Evolutionary conservation across 306 rosid species (phyloP).

Genomic region (Cicer bijugum): DNA sequence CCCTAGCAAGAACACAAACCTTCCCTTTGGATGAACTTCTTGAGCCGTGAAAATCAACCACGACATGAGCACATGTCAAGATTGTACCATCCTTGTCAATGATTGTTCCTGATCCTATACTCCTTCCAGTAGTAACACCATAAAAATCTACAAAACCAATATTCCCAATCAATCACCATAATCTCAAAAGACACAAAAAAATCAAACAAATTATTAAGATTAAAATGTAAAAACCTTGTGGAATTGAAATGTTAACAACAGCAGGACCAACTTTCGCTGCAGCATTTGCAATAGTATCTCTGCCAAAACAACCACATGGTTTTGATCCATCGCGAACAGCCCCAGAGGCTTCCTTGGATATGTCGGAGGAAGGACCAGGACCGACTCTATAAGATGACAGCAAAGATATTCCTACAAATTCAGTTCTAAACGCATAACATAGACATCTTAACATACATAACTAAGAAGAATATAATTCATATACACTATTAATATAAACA

Average conservation of each 20-base stretch:
- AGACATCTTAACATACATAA: background rate
- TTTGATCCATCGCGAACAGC: conserved; percentile 49
- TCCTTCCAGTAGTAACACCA: conserved; percentile 58
- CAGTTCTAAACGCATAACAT: conserved; percentile 4
- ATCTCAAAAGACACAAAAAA: conserved; percentile 1
- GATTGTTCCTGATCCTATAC: conserved; percentile 85
- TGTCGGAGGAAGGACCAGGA: conserved; percentile 52
- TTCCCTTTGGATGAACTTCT: conserved; percentile 65
- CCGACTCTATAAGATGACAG: conserved; percentile 53
- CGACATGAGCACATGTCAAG: conserved; percentile 90
- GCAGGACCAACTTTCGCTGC: conserved; percentile 86
- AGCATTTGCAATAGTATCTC: conserved; percentile 82
- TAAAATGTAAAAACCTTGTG: conserved; percentile 56
- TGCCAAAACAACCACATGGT: conserved; percentile 63
- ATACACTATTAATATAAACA: too few species aligned
- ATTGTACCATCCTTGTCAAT: conserved; percentile 82
- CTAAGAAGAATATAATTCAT: too few species aligned
- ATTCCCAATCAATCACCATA: background rate
- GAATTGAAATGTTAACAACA: conserved; percentile 75
- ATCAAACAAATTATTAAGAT: background rate
- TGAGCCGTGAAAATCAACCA: conserved; percentile 63
- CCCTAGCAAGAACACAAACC: conserved; percentile 55
- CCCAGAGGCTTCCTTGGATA: conserved; percentile 51
- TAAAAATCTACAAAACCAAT: conserved; percentile 50
- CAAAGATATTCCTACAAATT: conserved; percentile 54